Evolutionary conservation across 768 basidiomycete genomes (phyloP).

Genomic region (Leccinum broughii): DNA sequence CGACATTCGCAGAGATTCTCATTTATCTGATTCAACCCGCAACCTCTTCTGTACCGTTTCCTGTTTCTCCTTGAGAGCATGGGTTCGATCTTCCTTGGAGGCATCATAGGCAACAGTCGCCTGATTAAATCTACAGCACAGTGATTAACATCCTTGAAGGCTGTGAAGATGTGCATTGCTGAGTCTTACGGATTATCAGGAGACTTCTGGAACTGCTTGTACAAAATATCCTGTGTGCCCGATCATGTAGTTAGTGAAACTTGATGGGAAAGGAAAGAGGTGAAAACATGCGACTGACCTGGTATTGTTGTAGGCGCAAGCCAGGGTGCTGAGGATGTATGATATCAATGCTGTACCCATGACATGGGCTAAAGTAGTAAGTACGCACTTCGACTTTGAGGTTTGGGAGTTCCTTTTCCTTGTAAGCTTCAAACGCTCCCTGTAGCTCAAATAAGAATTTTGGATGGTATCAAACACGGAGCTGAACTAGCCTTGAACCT

Average conservation of each 20-base stretch:
- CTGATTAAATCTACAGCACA: conserved; percentile 74
- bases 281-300: conserved; percentile 41
- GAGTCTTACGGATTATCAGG: conserved; percentile 86
- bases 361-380: background rate
- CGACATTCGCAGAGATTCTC: background rate
- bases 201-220: conserved; percentile 95
- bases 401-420: conserved; percentile 83
- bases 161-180: conserved; percentile 5
- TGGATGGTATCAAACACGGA: background rate
- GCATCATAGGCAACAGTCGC: conserved; percentile 78
- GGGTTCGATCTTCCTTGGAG: conserved; percentile 80
- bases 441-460: conserved; percentile 28
- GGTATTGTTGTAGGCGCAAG: conserved; percentile 87
- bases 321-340: conserved; percentile 69
- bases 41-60: conserved; percentile 67
- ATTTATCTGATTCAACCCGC: conserved; percentile 36
- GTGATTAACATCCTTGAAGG: conserved; percentile 2
- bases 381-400: conserved; percentile 64
- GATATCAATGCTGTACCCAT: conserved; percentile 11
- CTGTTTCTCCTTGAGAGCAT: conserved; percentile 69
- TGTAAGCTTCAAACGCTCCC: conserved; percentile 90
- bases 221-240: conserved; percentile 66
- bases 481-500: conserved; percentile 71
- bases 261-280: conserved; percentile 4
- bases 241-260: conserved; percentile 4